Percentiles rank a stretch among this genome's conserved stretches.
Conservation (phyloP, 1,139 yeast genomes). For the Candida sp. region DNA sequence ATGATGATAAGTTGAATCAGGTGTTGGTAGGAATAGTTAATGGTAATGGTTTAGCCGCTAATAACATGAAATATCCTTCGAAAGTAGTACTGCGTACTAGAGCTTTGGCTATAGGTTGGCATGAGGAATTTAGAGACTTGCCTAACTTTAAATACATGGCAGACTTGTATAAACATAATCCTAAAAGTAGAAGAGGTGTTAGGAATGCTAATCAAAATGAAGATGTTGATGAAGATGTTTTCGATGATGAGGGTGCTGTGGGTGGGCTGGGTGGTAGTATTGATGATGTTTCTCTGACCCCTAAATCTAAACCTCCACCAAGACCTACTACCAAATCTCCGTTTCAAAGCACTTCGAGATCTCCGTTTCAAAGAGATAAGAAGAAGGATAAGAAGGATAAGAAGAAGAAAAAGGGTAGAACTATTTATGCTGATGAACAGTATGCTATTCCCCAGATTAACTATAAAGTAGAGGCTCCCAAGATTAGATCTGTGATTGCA, state of each 20-base stretch:
- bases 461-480: slow-evolving; percentile 70
- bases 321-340: slow-evolving; percentile 27
- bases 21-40: slow-evolving; percentile 51
- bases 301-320: slow-evolving; percentile 20
- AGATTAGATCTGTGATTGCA: slow-evolving; percentile 65
- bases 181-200: slow-evolving; percentile 10
- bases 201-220: neutral
- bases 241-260: slow-evolving; percentile 7
- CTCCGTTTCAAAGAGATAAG: slow-evolving; percentile 15
- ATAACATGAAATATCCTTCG: slow-evolving; percentile 38
- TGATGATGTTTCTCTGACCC: slow-evolving; percentile 3
- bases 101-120: slow-evolving; percentile 63
- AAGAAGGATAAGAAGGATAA: slow-evolving; percentile 15
- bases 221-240: slow-evolving; percentile 10
- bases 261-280: neutral
- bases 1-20: slow-evolving; percentile 70
- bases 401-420: slow-evolving; percentile 16
- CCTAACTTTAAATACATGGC: slow-evolving; percentile 53
- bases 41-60: slow-evolving; percentile 34
- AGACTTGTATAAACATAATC: slow-evolving; percentile 38
- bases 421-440: slow-evolving; percentile 49
- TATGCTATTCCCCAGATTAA: slow-evolving; percentile 68
- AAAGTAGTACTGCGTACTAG: slow-evolving; percentile 45
- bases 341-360: slow-evolving; percentile 9
- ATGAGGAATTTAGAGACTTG: slow-evolving; percentile 47